Percentiles rank a stretch among this genome's conserved stretches.
Conservation (phyloP, 2,329 filamentous ascomycete species). For the Triangularia setosa region DNA sequence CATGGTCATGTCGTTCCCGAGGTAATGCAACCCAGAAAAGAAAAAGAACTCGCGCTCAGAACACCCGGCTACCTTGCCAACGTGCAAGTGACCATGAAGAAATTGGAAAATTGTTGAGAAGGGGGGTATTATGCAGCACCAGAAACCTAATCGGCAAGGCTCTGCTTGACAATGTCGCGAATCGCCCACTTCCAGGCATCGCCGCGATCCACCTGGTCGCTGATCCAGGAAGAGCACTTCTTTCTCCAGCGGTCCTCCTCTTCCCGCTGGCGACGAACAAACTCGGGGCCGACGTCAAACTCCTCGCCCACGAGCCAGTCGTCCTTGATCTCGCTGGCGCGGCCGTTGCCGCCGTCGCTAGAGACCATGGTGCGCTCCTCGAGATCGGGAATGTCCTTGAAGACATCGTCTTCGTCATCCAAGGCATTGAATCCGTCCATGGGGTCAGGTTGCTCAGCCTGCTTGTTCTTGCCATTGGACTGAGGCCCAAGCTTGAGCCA, state of each 20-base stretch:
- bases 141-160: conserved; percentile 15
- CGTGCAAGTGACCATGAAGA: not conserved
- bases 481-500: conserved; percentile 76
- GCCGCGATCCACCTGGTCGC: conserved; percentile 47
- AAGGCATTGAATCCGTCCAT: conserved; percentile 65
- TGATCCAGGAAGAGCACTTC: conserved; percentile 84
- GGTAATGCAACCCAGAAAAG: not conserved
- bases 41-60: not conserved
- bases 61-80: not conserved
- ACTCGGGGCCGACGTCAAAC: conserved; percentile 95
- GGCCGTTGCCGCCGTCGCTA: conserved; percentile 46
- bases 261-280: conserved; percentile 80
- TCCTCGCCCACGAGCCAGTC: conserved; percentile 91
- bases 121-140: not conserved
- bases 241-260: conserved; percentile 89
- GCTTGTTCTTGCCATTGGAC: conserved; percentile 31
- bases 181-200: conserved; percentile 76
- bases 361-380: conserved; percentile 60
- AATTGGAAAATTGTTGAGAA: not conserved
- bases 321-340: conserved; percentile 61
- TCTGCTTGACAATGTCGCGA: conserved; percentile 49
- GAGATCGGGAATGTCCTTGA: conserved; percentile 90
- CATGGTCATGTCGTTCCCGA: not conserved
- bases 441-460: conserved; percentile 49
- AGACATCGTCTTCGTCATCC: conserved; percentile 88